These are phyloP conservation scores for Saprolegnia parasitica DNA, from an alignment of 352 stramenopile species.

Conservation along the genomic window DNA sequence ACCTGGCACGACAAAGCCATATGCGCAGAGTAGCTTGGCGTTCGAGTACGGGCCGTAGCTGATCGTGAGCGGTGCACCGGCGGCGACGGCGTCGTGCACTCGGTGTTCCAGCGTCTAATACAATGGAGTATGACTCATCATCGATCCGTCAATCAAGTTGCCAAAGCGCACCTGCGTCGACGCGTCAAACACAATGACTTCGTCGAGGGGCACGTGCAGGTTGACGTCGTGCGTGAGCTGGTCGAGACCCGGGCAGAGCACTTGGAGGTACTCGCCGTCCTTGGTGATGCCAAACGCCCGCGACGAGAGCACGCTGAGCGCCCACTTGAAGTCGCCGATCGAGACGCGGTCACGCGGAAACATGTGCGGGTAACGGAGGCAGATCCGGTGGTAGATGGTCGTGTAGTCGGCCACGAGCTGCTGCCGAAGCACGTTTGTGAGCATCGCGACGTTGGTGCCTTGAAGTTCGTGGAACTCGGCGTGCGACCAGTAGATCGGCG, in stretches of 20 bases:
- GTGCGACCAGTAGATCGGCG: conserved; percentile 56
- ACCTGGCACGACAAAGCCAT: conserved; percentile 49
- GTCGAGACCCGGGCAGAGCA: conserved; percentile 63
- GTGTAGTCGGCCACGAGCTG: conserved; percentile 57
- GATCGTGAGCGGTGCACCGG: conserved; percentile 42
- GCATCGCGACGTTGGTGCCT: conserved; percentile 50
- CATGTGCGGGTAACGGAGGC: conserved; percentile 42
- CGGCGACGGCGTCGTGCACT: conserved; percentile 33
- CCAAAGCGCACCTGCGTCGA: conserved; percentile 33
- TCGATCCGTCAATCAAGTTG: too few species aligned
- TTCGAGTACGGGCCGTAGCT: conserved; percentile 75
- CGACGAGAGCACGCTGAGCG: conserved; percentile 71
- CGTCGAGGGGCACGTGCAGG: conserved; percentile 41
- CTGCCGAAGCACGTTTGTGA: conserved; percentile 57
- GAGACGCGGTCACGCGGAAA: conserved; percentile 39
- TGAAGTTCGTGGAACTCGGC: conserved; percentile 43
- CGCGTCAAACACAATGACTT: conserved; percentile 50
- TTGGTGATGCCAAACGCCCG: conserved; percentile 57
- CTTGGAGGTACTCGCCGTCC: conserved; percentile 40
- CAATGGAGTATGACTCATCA: too few species aligned
- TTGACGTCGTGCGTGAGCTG: conserved; percentile 69
- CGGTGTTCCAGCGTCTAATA: conserved; percentile 38
- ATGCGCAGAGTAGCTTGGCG: conserved; percentile 73
- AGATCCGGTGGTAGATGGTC: conserved; percentile 45
- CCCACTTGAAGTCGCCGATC: conserved; percentile 62